phyloP scores from a whole-genome alignment of 371 early-diverging fungal species.

The Mortierella sp. region DNA sequence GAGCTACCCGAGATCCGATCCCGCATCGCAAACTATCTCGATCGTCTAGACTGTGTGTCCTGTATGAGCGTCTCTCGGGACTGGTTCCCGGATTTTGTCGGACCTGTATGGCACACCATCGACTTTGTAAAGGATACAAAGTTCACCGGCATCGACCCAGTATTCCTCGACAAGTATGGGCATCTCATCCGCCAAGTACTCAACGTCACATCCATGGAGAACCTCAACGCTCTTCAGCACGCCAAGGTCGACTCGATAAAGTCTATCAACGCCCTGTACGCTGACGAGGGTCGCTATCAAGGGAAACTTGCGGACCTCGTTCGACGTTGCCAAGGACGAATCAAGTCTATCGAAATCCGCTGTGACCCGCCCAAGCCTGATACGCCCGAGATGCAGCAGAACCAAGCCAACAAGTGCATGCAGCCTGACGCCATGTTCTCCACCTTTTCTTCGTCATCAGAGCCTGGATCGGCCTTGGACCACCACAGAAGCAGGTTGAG shows the following conservation, averaged over 20 bases:
- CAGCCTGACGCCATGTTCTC: neutral
- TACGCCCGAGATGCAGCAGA: neutral
- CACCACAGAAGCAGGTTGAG: neutral
- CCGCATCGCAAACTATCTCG: neutral
- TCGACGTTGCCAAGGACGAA: neutral
- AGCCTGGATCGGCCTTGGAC: too few species aligned
- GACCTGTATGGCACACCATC: neutral
- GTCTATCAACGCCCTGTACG: neutral
- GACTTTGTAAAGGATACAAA: neutral
- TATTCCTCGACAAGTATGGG: neutral
- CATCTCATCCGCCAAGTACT: neutral
- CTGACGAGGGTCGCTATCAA: neutral
- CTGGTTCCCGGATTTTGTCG: neutral
- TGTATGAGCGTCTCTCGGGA: neutral
- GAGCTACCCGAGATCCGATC: neutral
- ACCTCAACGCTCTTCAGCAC: neutral
- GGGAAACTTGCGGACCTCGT: neutral
- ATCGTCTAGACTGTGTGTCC: neutral
- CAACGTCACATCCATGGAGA: neutral
- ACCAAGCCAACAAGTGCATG: accelerated
- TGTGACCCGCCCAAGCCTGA: neutral
- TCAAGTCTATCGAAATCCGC: neutral
- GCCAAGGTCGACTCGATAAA: neutral
- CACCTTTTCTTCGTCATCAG: neutral
- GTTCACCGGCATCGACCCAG: neutral